Evolutionary conservation across 306 rosid genomes (phyloP).

Genomic region (Alnus glutinosa): DNA sequence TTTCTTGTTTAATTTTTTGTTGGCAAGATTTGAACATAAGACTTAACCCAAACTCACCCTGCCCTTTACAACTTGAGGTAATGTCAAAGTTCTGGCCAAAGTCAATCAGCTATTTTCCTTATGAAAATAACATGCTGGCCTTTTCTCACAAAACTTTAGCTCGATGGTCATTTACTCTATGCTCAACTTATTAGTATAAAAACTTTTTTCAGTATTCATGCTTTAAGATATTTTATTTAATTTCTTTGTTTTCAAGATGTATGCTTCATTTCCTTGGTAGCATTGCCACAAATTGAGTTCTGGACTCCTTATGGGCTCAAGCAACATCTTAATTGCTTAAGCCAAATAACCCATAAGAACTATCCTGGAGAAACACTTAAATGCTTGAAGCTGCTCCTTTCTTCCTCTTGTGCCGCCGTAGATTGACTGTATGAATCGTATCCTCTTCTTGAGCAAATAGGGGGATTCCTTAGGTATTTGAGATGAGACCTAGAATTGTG

Average conservation of each 20-base stretch:
- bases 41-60: neutral
- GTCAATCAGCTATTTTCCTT: too few species aligned
- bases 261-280: neutral
- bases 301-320: neutral
- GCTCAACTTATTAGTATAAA: neutral
- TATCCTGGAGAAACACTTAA: neutral
- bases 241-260: neutral
- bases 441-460: neutral
- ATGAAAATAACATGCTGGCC: neutral
- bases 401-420: neutral
- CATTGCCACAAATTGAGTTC: neutral
- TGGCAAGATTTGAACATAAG: neutral
- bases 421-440: neutral
- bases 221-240: neutral
- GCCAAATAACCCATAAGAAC: neutral
- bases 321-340: neutral
- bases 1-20: neutral
- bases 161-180: neutral
- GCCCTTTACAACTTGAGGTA: neutral
- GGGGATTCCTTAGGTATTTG: neutral
- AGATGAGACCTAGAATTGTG: constrained; percentile 1
- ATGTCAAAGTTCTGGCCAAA: neutral
- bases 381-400: neutral
- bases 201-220: neutral
- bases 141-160: neutral